Conservation (phyloP, 73 alveolate species). For the Stentor roeselii region DNA sequence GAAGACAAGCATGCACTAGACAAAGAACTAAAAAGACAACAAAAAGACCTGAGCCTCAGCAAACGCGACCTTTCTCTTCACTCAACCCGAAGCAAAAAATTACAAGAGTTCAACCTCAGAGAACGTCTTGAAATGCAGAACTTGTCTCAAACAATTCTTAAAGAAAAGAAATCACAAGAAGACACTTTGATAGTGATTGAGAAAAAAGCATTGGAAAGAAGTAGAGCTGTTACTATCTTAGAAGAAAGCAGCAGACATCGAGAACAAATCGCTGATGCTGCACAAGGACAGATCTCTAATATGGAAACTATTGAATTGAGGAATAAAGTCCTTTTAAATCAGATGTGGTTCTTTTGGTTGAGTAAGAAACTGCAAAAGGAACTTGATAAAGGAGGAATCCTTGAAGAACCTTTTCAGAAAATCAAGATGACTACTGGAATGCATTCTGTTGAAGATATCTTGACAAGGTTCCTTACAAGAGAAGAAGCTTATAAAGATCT, state of each 20-base stretch:
- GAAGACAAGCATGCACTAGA: background rate
- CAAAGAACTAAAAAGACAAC: background rate
- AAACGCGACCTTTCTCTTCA: background rate
- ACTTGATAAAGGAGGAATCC: slow-evolving; percentile 43
- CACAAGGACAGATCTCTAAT: slow-evolving; percentile 30
- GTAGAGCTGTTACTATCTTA: background rate
- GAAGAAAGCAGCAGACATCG: background rate
- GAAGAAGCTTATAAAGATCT: slow-evolving; percentile 64
- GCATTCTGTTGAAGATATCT: slow-evolving; percentile 58
- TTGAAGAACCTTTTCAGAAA: slow-evolving; percentile 69
- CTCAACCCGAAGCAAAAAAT: background rate
- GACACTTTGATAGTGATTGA: background rate
- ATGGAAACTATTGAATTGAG: slow-evolving; percentile 52
- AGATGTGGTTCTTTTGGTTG: slow-evolving; percentile 55
- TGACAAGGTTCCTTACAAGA: slow-evolving; percentile 58
- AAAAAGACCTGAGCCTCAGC: background rate
- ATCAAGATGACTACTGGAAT: slow-evolving; percentile 64
- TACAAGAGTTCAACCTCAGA: background rate
- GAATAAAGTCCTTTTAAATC: slow-evolving; percentile 54
- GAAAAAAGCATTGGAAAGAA: background rate
- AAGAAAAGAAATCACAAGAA: background rate
- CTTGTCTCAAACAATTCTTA: background rate
- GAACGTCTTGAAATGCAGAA: background rate
- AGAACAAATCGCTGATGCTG: background rate
- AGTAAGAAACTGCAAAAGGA: slow-evolving; percentile 62